These are phyloP conservation scores for Tolypocladium album DNA, from an alignment of 2,329 filamentous ascomycete species.

Conservation along the genomic window DNA sequence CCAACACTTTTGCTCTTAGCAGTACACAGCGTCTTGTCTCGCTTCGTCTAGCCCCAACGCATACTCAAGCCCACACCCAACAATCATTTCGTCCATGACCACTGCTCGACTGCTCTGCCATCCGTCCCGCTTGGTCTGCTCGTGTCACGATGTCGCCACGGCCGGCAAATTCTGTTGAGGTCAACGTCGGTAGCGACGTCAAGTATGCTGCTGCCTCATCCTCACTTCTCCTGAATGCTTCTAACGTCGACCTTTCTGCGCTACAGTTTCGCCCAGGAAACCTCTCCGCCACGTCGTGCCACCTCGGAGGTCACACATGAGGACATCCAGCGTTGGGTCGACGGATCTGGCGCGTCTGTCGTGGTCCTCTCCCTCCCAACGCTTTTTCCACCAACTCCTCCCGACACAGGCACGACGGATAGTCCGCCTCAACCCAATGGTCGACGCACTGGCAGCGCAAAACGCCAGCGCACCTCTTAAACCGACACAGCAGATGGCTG, in stretches of 20 bases:
- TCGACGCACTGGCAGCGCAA: not conserved
- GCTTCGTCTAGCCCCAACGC: not conserved
- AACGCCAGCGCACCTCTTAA: not conserved
- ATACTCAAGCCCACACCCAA: not conserved
- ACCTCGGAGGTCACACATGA: not conserved
- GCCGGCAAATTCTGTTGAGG: not conserved
- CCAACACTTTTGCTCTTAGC: not conserved
- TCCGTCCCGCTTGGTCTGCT: not conserved
- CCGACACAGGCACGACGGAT: not conserved
- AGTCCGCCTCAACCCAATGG: not conserved
- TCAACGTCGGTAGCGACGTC: not conserved
- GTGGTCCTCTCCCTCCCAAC: not conserved
- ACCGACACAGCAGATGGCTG: not conserved
- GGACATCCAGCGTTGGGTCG: constrained; percentile 1
- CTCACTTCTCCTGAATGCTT: not conserved
- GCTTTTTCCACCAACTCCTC: not conserved
- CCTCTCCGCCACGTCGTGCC: not conserved
- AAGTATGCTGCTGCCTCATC: not conserved
- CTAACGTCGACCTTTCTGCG: not conserved
- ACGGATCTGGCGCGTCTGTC: not conserved
- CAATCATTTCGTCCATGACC: not conserved
- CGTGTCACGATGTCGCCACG: not conserved
- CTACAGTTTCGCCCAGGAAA: not conserved
- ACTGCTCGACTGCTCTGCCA: not conserved
- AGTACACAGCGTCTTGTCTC: not conserved